A percentile compares a stretch with the other conserved stretches of the same genome.
Evolutionary conservation across 768 basidiomycete genomes (phyloP).

Genomic region (Amanita jacksonii): DNA sequence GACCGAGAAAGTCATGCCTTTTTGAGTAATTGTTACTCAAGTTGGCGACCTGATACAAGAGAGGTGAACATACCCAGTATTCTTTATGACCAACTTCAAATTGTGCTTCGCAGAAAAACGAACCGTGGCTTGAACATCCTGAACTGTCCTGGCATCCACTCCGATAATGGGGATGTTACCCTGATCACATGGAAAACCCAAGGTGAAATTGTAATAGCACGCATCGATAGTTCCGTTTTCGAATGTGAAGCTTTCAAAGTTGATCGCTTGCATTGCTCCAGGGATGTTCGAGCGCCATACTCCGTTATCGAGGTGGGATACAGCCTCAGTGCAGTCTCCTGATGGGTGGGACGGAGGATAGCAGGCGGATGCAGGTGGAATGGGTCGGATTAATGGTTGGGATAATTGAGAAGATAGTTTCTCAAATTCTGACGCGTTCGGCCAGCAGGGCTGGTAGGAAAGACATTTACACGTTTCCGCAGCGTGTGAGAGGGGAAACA

Average conservation of each 20-base stretch:
- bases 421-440: slow-evolving; percentile 23
- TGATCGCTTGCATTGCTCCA: slow-evolving; percentile 28
- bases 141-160: slow-evolving; percentile 28
- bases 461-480: slow-evolving; percentile 26
- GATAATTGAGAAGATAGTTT: slow-evolving; percentile 27
- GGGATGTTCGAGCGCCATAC: slow-evolving; percentile 31
- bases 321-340: slow-evolving; percentile 28
- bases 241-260: slow-evolving; percentile 15
- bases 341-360: slow-evolving; percentile 27
- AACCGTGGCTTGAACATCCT: slow-evolving; percentile 26
- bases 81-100: slow-evolving; percentile 28
- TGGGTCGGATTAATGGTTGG: slow-evolving; percentile 33
- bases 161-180: slow-evolving; percentile 33
- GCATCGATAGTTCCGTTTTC: slow-evolving; percentile 32
- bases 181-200: slow-evolving; percentile 31
- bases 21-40: neutral
- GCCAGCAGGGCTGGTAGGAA: slow-evolving; percentile 34
- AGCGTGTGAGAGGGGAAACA: neutral
- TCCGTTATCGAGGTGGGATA: slow-evolving; percentile 20
- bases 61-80: slow-evolving; percentile 19
- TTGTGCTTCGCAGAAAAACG: slow-evolving; percentile 17
- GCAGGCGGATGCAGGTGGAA: slow-evolving; percentile 30
- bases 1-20: slow-evolving; percentile 35
- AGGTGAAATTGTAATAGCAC: slow-evolving; percentile 39
- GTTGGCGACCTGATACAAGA: too few species aligned